A percentile compares a stretch with the other conserved stretches of the same genome.
Evolutionary conservation across 352 stramenopile species (phyloP).

Genomic region (Phytopythium litorale): DNA sequence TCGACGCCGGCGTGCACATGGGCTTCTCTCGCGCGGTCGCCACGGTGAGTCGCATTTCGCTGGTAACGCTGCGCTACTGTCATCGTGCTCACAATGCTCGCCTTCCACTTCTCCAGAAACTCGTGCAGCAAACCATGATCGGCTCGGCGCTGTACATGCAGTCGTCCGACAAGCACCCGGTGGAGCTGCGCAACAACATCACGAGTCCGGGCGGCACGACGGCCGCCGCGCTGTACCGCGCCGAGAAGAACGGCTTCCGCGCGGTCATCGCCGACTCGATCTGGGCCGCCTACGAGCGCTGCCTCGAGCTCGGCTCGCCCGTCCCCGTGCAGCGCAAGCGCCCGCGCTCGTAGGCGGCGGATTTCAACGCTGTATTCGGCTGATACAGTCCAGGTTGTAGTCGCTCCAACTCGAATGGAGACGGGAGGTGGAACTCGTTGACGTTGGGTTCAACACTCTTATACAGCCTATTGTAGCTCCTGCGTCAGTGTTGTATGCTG

Average conservation of each 20-base stretch:
- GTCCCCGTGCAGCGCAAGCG: constrained; percentile 64
- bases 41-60: constrained; percentile 29
- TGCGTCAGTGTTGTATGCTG: neutral
- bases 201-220: constrained; percentile 94
- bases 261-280: constrained; percentile 93
- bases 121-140: constrained; percentile 94
- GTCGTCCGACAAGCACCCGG: constrained; percentile 87
- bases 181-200: constrained; percentile 93
- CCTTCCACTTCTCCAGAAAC: constrained; percentile 43
- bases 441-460: neutral
- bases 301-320: constrained; percentile 90
- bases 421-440: neutral
- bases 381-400: neutral
- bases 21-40: constrained; percentile 93
- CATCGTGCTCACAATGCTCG: neutral
- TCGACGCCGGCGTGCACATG: constrained; percentile 94
- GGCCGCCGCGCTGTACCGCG: constrained; percentile 91
- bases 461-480: neutral
- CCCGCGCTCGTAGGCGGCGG: constrained; percentile 37
- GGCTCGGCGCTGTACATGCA: constrained; percentile 93
- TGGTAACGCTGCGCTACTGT: neutral
- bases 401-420: neutral
- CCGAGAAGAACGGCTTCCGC: constrained; percentile 95
- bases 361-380: neutral
- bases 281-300: constrained; percentile 94